Evolutionary conservation across 345 rosid species (phyloP), one percentile per base, ranked within the genome.

Genomic region (Lepidium didymum): DNA sequence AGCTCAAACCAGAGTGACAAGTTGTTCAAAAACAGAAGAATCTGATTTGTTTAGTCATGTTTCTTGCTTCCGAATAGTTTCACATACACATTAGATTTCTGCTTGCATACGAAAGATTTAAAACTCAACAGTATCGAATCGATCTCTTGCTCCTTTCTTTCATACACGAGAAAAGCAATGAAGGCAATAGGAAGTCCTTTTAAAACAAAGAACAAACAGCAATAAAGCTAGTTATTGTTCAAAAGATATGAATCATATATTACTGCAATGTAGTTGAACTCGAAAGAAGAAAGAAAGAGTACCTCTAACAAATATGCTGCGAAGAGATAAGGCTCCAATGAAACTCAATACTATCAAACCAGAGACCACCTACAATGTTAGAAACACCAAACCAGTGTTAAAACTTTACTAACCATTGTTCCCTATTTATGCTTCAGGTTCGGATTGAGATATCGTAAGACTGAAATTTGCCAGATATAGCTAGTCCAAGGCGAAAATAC

Each of bases 141-240:
- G 10, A 86, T 84, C 76, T 86, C 89, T 63, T 78, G 77, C 75
- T 91, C 97, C 27, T 80, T 80, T 41, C 72, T 86, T 70, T 91
- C 97, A 37, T 86, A 86, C 44, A 83, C 36, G 18, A 31, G 59
- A 75, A 91, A 88, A 31, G 67, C 82, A 62, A 69, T 18, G 71
- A 91, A 91, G 21, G 80, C 74, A 61, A 85, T 31, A 27, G 91
- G 89, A 78, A 91, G 57, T 66, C 88, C 97, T 88, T 88, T 76
- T 76, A 36, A 29, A 7, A 44, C 68, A 61, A 61, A 49, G n/a
- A 54, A 18, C 38, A 15, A 40, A 67, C 33, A 16, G 46, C 51
- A 53, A 41, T 33, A 49, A 11, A 58, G 40, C 14, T 55, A 42
- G 5, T 62, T 59, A 43, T 41, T 60, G 35, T 41, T 51, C 1